Conservation (phyloP, 345 rosid species). For the Eucalyptus victrix region DNA sequence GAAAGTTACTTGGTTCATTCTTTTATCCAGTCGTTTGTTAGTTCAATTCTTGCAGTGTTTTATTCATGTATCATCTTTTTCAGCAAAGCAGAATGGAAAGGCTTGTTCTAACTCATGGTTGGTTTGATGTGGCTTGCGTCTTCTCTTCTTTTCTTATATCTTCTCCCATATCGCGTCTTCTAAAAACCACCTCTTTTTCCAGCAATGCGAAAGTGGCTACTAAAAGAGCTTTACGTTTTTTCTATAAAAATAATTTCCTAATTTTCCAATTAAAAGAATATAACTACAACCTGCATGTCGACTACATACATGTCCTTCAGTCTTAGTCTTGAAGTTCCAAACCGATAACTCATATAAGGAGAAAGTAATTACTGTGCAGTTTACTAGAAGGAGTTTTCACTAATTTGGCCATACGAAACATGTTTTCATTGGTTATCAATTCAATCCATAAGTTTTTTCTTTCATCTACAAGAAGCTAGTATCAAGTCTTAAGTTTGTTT, state of each 20-base stretch:
- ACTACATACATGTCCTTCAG: not conserved
- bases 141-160: not conserved
- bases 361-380: not conserved
- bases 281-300: not conserved
- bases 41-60: not conserved
- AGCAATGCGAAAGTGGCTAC: not conserved
- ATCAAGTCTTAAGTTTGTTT: not conserved
- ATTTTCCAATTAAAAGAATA: not conserved
- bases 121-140: not conserved
- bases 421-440: not conserved
- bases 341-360: not conserved
- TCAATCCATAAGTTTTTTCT: not conserved
- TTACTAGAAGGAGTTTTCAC: not conserved
- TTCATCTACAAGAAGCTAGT: not conserved
- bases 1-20: not conserved
- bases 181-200: not conserved
- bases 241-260: not conserved
- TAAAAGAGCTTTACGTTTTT: not conserved
- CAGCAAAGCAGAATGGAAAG: not conserved
- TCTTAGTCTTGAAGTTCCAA: not conserved
- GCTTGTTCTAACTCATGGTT: not conserved
- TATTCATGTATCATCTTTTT: not conserved
- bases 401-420: not conserved
- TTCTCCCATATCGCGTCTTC: not conserved
- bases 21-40: not conserved